Conservation (phyloP, 768 basidiomycete species). For the Hygrophoropsis aurantiaca region DNA sequence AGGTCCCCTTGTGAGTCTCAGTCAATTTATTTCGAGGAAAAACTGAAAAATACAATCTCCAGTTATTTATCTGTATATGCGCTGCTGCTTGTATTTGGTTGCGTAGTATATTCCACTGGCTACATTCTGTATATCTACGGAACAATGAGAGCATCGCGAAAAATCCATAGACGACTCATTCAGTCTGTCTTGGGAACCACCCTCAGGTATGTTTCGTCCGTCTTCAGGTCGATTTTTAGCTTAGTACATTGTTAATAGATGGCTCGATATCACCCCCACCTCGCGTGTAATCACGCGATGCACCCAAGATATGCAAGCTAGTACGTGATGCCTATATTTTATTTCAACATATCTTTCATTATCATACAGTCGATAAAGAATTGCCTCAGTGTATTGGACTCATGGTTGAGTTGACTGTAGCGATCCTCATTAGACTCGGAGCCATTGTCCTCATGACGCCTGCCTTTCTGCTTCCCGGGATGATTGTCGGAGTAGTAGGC, state of each 20-base stretch:
- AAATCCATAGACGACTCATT: conserved; percentile 52
- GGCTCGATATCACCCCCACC: conserved; percentile 49
- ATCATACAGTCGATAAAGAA: conserved; percentile 33
- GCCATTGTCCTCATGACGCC: conserved; percentile 41
- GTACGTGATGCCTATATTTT: conserved; percentile 13
- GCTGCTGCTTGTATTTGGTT: conserved; percentile 31
- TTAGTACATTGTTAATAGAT: conserved; percentile 39
- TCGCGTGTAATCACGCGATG: conserved; percentile 64
- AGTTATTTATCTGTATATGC: conserved; percentile 55
- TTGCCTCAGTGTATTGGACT: conserved; percentile 22
- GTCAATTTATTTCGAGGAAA: neutral
- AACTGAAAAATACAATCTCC: neutral
- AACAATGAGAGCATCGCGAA: conserved; percentile 50
- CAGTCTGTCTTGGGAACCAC: conserved; percentile 59
- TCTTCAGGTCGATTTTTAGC: conserved; percentile 22
- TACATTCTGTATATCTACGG: conserved; percentile 47
- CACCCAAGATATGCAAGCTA: conserved; percentile 57
- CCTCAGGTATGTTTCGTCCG: conserved; percentile 50
- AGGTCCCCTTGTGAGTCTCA: conserved; percentile 30
- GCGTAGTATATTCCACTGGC: conserved; percentile 32
- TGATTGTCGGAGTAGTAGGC: conserved; percentile 37
- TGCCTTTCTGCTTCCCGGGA: conserved; percentile 38
- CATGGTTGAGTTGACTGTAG: conserved; percentile 28
- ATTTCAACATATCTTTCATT: neutral
- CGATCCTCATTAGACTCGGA: conserved; percentile 35